These are phyloP conservation scores for Leptographium wingfieldii DNA, from an alignment of 2,329 filamentous ascomycete species.

Conservation along the genomic window DNA sequence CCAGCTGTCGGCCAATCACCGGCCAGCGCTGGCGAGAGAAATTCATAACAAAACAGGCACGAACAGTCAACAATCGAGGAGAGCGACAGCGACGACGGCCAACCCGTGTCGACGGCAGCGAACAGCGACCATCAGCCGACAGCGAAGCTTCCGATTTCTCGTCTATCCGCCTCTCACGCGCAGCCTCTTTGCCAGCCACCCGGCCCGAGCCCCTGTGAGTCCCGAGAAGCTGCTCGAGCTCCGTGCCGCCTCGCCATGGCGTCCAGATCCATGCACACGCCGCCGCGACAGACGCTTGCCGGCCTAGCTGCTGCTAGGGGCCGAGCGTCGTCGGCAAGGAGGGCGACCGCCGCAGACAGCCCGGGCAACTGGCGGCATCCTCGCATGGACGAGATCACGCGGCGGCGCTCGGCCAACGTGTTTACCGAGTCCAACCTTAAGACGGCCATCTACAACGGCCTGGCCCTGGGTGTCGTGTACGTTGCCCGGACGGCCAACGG, in stretches of 20 bases:
- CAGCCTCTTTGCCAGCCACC: no score
- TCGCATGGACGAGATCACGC: slow-evolving; percentile 72
- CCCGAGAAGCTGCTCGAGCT: not conserved
- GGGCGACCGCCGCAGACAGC: slow-evolving; percentile 28
- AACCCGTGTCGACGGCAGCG: not conserved
- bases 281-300: not conserved
- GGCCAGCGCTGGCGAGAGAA: not conserved
- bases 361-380: slow-evolving; percentile 88
- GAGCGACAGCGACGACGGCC: not conserved
- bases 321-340: not conserved
- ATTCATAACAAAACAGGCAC: not conserved
- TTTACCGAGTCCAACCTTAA: slow-evolving; percentile 69
- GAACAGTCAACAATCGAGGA: not conserved
- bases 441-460: slow-evolving; percentile 55
- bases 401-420: slow-evolving; percentile 62
- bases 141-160: no score
- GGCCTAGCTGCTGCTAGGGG: not conserved
- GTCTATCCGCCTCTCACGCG: no score
- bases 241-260: not conserved
- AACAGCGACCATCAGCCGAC: not conserved
- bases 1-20: not conserved
- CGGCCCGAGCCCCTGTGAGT: no score
- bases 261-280: not conserved
- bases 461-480: slow-evolving; percentile 19
- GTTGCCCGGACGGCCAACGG: slow-evolving; percentile 4